These are phyloP conservation scores for Leptographium galeiforme DNA, from an alignment of 2,329 filamentous ascomycete genomes.

Conservation along the genomic window DNA sequence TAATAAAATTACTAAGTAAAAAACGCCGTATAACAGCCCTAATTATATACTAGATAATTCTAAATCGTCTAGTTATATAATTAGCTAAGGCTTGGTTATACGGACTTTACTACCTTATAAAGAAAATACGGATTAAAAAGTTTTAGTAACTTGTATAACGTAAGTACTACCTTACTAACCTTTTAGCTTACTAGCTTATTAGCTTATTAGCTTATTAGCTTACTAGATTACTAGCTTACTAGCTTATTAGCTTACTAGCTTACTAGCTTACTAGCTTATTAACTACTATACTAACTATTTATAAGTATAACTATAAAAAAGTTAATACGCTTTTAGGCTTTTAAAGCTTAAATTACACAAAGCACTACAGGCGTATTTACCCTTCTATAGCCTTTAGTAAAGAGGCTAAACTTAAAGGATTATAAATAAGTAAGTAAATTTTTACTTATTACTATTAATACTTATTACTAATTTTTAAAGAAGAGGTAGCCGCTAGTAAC, in stretches of 20 bases:
- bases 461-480: too few species aligned
- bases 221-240: not conserved
- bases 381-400: too few species aligned
- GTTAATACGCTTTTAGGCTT: too few species aligned
- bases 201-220: not conserved
- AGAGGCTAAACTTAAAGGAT: too few species aligned
- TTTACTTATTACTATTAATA: too few species aligned
- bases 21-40: not conserved
- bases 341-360: too few species aligned
- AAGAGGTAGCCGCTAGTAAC: too few species aligned
- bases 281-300: not conserved
- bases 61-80: not conserved
- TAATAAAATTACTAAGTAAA: not conserved
- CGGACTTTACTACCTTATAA: not conserved
- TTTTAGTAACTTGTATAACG: not conserved
- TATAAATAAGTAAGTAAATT: too few species aligned
- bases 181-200: too few species aligned
- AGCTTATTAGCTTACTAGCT: not conserved
- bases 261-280: not conserved
- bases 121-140: not conserved
- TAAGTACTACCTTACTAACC: not conserved
- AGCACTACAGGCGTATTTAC: too few species aligned
- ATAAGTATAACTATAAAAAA: not conserved
- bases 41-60: not conserved
- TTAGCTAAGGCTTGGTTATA: not conserved